These are phyloP conservation scores for Curvularia sp. DNA, from an alignment of 2,329 filamentous ascomycete species.

Conservation along the genomic window DNA sequence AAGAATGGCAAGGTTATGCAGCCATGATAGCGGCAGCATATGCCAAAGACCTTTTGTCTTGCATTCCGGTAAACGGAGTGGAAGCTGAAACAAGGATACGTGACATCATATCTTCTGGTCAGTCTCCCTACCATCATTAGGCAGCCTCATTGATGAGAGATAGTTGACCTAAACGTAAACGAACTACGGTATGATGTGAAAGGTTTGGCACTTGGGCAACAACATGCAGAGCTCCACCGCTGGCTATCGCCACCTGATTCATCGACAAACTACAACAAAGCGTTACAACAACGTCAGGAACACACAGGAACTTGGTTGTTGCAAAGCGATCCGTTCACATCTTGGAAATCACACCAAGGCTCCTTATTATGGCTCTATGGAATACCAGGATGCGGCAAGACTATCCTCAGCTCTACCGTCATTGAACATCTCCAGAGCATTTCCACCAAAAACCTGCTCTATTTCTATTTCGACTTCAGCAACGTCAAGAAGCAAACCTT, in stretches of 20 bases:
- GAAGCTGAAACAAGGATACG: neutral
- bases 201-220: neutral
- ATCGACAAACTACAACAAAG: neutral
- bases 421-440: no score
- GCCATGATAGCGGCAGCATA: neutral
- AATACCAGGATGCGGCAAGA: no score
- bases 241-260: neutral
- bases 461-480: no score
- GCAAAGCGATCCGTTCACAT: neutral
- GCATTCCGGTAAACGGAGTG: neutral
- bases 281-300: neutral
- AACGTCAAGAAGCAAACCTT: no score
- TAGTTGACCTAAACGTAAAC: neutral
- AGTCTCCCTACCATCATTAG: neutral
- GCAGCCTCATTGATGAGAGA: neutral
- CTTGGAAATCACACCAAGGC: no score
- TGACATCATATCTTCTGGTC: neutral
- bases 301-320: neutral
- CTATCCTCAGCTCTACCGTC: no score
- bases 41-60: neutral
- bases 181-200: neutral
- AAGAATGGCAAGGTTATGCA: slow-evolving; percentile 11
- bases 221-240: neutral
- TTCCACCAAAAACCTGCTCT: no score
- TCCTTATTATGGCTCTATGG: no score